Evolutionary conservation across 306 rosid genomes (phyloP), one percentile per base, ranked within the genome.

Genomic region (Trichosanthes cucumerina): DNA sequence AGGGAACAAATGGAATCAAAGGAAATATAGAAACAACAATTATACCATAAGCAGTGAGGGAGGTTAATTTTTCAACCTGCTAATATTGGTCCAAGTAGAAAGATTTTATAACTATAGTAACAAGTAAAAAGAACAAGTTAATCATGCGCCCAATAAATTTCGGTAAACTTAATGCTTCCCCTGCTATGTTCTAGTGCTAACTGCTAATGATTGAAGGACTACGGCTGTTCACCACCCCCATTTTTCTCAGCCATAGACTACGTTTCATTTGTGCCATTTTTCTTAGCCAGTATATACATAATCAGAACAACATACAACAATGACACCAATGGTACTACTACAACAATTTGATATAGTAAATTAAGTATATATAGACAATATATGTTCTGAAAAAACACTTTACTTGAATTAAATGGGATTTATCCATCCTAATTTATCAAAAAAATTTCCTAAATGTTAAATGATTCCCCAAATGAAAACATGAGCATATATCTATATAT

Each of bases 1-100:
- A 80, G 28, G 58, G 66, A 12, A 80, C 21, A 9, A 68, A 49
- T 44, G 59, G 41, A 24, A 4, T 28, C 76, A 82, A 53, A 83
- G 33, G 39, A 69, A 78, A 78, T 19, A 38, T 5, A 69, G 54
- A 21, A 69, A 44, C 33, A 41, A 77, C 47, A 57, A 56, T 78
- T 66, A 56, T 62, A 7, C 49, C 73, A 84, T 41, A 70, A 70
- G 52, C 53, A 24, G 38, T 70, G 56, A 70, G 54, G 34, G 26
- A 41, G 21, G 9, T 9, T 69, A 41, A 9, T 68, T 68, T 16
- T n/a, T 68, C 50, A 21, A 18, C 21, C 39, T 19, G 59, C 23
- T 14, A 24, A 34, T 73, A 18, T 21, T 21, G 31, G 39, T 73
- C 26, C 26, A 41, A 41, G 52, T 68, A 69, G 34, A 69, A 41